Evolutionary conservation across 1,139 yeast genomes (phyloP).

Genomic region (Eremothecium sinecaudum): DNA sequence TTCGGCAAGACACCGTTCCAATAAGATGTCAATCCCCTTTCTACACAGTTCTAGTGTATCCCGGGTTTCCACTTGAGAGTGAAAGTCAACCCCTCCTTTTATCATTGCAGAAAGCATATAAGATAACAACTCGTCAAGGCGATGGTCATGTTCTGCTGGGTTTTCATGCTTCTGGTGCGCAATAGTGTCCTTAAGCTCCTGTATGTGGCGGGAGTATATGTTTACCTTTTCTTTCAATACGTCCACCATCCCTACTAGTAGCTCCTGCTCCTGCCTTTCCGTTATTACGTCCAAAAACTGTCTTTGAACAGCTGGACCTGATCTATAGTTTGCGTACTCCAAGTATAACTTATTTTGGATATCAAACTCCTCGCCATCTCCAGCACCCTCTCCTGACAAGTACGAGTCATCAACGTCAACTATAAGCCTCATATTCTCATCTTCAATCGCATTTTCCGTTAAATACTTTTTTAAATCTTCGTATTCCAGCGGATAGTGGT

Average conservation of each 20-base stretch:
- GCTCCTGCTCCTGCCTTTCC: background rate
- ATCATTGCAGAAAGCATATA: conserved; percentile 25
- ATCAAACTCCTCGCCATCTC: conserved; percentile 16
- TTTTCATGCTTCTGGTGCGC: conserved; percentile 2
- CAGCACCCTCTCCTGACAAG: background rate
- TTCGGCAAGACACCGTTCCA: too few relatives aligned
- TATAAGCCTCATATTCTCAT: too few relatives aligned
- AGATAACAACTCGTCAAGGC: conserved; percentile 25
- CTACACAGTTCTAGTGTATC: conserved; percentile 5
- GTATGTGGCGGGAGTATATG: background rate
- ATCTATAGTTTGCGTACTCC: conserved; percentile 25
- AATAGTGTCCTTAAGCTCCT: background rate
- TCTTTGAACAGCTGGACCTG: conserved; percentile 8
- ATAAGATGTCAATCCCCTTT: conserved; percentile 3
- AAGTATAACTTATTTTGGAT: conserved; percentile 22
- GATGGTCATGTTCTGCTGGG: too few relatives aligned
- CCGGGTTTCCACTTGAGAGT: conserved; percentile 3
- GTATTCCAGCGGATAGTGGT: conserved; percentile 24
- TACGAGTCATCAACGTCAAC: too few relatives aligned
- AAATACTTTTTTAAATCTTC: conserved; percentile 23
- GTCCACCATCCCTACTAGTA: background rate
- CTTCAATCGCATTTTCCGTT: conserved; percentile 4
- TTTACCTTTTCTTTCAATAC: conserved; percentile 1
- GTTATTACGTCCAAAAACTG: conserved; percentile 1
- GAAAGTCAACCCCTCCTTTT: conserved; percentile 21